Percentiles rank a stretch among this genome's conserved stretches.
These are phyloP conservation scores for Eimeria acervulina DNA, from an alignment of 169 alveolate species.

Conservation along the genomic window DNA sequence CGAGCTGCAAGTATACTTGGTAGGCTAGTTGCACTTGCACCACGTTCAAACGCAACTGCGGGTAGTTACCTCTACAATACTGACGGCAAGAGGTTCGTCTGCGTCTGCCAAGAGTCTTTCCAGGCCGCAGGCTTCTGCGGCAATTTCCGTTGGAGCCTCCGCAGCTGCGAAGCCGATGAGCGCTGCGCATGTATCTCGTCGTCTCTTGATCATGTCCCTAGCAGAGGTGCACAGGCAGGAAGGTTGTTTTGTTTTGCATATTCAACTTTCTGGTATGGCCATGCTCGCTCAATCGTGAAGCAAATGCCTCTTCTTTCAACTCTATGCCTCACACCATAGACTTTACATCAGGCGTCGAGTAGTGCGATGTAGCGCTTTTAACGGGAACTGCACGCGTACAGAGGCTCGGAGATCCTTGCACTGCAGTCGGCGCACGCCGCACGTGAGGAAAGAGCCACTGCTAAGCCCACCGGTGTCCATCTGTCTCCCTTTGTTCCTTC, in stretches of 20 bases:
- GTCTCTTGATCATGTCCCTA: neutral
- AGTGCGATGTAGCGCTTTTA: neutral
- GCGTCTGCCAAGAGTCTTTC: constrained; percentile 26
- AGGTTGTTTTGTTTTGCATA: neutral
- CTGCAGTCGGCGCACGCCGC: neutral
- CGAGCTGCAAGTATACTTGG: neutral
- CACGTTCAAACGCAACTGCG: neutral
- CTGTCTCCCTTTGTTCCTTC: constrained; percentile 38
- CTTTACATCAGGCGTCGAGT: neutral
- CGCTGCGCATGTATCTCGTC: neutral
- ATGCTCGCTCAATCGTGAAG: neutral
- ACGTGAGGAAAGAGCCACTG: constrained; percentile 50
- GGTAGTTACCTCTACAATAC: constrained; percentile 34
- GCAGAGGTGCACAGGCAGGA: neutral
- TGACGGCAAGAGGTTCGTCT: constrained; percentile 16
- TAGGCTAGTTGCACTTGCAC: neutral
- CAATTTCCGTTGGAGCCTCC: constrained; percentile 22
- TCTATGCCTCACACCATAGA: neutral
- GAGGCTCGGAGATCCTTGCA: neutral
- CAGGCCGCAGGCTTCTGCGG: constrained; percentile 52
- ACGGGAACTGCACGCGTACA: neutral
- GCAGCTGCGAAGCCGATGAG: constrained; percentile 60
- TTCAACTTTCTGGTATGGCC: neutral
- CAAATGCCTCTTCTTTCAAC: neutral
- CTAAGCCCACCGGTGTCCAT: constrained; percentile 13